phyloP scores from a whole-genome alignment of 2,329 filamentous ascomycete species.

The Monilinia polystroma region DNA sequence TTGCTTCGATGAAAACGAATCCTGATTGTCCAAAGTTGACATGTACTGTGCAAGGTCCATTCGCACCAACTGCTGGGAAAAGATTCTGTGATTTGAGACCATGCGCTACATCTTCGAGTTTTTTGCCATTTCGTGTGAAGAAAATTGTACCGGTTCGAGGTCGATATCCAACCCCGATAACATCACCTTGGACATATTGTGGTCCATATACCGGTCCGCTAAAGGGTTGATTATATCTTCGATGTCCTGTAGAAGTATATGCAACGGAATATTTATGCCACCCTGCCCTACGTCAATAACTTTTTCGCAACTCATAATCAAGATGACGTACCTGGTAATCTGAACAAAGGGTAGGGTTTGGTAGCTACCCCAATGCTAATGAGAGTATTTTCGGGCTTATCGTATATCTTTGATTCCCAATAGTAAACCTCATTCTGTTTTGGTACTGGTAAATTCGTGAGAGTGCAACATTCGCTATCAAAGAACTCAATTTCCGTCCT shows the following conservation, averaged over 20 bases:
- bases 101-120: conserved; percentile 89
- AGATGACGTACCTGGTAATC: conserved; percentile 73
- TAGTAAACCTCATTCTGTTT: conserved; percentile 99
- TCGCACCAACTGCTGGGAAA: conserved; percentile 95
- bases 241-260: conserved; percentile 83
- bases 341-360: conserved; percentile 93
- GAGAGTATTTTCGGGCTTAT: conserved; percentile 85
- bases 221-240: conserved; percentile 93
- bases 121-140: conserved; percentile 98
- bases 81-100: conserved; percentile 94
- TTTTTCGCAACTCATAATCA: conserved; percentile 8
- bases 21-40: conserved; percentile 98
- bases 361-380: conserved; percentile 93
- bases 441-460: conserved; percentile 80
- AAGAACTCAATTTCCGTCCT: conserved; percentile 99
- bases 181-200: conserved; percentile 85
- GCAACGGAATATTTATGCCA: conserved; percentile 92
- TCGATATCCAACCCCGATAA: conserved; percentile 91
- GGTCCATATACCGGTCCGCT: conserved; percentile 76
- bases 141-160: conserved; percentile 93
- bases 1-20: conserved; percentile 98
- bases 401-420: conserved; percentile 98
- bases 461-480: conserved; percentile 91
- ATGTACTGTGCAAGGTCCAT: conserved; percentile 87
- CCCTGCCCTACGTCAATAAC: conserved; percentile 49